Evolutionary conservation across 805 yeast genomes (phyloP).

Genomic region (Wickerhamomyces tratensis): DNA sequence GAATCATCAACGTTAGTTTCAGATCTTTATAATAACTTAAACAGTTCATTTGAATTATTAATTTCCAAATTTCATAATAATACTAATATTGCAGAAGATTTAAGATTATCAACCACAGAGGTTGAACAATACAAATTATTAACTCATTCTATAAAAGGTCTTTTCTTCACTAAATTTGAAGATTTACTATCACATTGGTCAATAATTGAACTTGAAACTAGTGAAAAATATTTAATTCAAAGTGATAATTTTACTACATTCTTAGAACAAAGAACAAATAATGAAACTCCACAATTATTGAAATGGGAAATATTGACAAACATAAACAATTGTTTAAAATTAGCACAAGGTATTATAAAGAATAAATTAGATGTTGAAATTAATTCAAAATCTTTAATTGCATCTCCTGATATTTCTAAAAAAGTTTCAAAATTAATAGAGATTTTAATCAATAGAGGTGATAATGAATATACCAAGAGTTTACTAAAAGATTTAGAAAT

Average conservation of each 20-base stretch:
- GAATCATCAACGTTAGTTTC: neutral
- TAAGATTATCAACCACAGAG: slow-evolving; percentile 5
- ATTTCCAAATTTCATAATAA: slow-evolving; percentile 2
- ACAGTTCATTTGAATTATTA: neutral
- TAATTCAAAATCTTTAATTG: neutral
- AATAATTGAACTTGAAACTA: neutral
- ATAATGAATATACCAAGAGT: slow-evolving; percentile 10
- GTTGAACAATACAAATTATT: slow-evolving; percentile 7
- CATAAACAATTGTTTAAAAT: slow-evolving; percentile 7
- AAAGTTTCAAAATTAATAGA: slow-evolving; percentile 13
- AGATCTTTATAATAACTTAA: neutral
- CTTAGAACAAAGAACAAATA: neutral
- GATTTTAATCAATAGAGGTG: slow-evolving; percentile 15
- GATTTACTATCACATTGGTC: slow-evolving; percentile 6
- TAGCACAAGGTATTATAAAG: slow-evolving; percentile 10
- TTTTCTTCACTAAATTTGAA: slow-evolving; percentile 2
- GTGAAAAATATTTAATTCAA: slow-evolving; percentile 7
- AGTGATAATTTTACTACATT: slow-evolving; percentile 10
- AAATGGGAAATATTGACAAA: slow-evolving; percentile 8
- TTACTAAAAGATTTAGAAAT: slow-evolving; percentile 4
- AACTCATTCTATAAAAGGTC: slow-evolving; percentile 5
- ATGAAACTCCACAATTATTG: slow-evolving; percentile 1
- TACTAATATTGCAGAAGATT: slow-evolving; percentile 1
- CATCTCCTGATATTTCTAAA: slow-evolving; percentile 10
- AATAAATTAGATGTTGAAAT: slow-evolving; percentile 7